Percentiles rank a stretch among this genome's conserved stretches.
Conservation (phyloP, 192 early-diverging fungal species). For the Spizellomyces punctatus region DNA sequence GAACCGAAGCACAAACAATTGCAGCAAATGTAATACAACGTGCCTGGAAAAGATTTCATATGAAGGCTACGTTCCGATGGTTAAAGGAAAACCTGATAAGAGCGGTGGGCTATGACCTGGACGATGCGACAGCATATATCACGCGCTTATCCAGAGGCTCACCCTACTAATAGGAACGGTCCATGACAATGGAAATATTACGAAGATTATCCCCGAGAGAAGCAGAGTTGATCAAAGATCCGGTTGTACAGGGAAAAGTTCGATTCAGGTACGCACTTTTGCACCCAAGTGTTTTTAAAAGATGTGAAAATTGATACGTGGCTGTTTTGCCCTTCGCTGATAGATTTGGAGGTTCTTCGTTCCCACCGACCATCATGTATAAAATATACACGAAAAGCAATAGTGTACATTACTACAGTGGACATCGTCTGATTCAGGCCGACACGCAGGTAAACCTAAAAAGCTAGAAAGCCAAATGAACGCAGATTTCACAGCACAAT, state of each 20-base stretch:
- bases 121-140: too few relatives aligned
- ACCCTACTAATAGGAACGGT: slow-evolving; percentile 42
- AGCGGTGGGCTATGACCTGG: slow-evolving; percentile 30
- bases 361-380: slow-evolving; percentile 52
- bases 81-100: slow-evolving; percentile 40
- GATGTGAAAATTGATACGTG: neutral
- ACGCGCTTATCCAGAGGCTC: neutral
- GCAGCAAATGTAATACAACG: slow-evolving; percentile 37
- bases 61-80: slow-evolving; percentile 36
- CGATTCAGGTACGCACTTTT: slow-evolving; percentile 46
- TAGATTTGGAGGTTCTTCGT: slow-evolving; percentile 46
- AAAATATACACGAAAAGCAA: slow-evolving; percentile 53
- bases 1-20: neutral
- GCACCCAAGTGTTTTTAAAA: neutral
- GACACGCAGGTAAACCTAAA: slow-evolving; percentile 35
- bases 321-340: neutral
- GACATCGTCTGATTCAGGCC: slow-evolving; percentile 41
- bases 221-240: slow-evolving; percentile 49
- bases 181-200: slow-evolving; percentile 47
- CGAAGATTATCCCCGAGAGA: slow-evolving; percentile 49
- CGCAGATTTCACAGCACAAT: neutral
- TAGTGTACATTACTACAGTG: slow-evolving; percentile 58
- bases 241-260: slow-evolving; percentile 42
- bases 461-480: neutral
- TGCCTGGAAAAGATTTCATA: slow-evolving; percentile 38